Conservation (phyloP, 2,329 filamentous ascomycete genomes). For the Dothistroma pini region DNA sequence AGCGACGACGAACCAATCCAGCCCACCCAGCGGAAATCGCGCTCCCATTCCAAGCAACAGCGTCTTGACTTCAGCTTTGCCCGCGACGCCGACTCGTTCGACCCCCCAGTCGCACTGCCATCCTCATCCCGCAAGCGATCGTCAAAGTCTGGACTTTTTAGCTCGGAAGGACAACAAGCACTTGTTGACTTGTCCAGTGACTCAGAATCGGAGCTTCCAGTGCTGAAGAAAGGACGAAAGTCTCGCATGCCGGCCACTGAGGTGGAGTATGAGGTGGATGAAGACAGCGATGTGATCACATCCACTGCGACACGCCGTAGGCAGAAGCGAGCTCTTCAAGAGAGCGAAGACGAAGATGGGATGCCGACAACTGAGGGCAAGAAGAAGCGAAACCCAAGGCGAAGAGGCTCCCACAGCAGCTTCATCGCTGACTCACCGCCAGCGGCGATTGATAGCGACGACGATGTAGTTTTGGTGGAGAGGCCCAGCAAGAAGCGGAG, state of each 20-base stretch:
- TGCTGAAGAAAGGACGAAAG: slow-evolving; percentile 15
- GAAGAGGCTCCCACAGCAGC: slow-evolving; percentile 18
- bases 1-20: slow-evolving; percentile 25
- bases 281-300: slow-evolving; percentile 14
- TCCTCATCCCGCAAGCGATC: slow-evolving; percentile 21
- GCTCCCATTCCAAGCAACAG: slow-evolving; percentile 28
- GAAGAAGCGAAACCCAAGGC: slow-evolving; percentile 21
- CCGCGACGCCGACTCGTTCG: slow-evolving; percentile 23
- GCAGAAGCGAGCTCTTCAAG: slow-evolving; percentile 11
- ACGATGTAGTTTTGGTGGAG: slow-evolving; percentile 27
- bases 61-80: slow-evolving; percentile 31
- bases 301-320: background rate
- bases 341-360: slow-evolving; percentile 30
- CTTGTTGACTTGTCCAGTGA: slow-evolving; percentile 24
- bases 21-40: slow-evolving; percentile 20
- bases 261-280: slow-evolving; percentile 8
- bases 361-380: slow-evolving; percentile 31
- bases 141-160: slow-evolving; percentile 30
- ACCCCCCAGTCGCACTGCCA: slow-evolving; percentile 22
- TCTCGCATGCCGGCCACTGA: background rate
- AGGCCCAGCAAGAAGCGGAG: slow-evolving; percentile 17
- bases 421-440: slow-evolving; percentile 26
- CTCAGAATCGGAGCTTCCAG: slow-evolving; percentile 16
- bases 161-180: slow-evolving; percentile 19
- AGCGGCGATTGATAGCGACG: slow-evolving; percentile 28